Evolutionary conservation across 257 asterid genomes (phyloP).

Genomic region (Ehretia macrophylla): DNA sequence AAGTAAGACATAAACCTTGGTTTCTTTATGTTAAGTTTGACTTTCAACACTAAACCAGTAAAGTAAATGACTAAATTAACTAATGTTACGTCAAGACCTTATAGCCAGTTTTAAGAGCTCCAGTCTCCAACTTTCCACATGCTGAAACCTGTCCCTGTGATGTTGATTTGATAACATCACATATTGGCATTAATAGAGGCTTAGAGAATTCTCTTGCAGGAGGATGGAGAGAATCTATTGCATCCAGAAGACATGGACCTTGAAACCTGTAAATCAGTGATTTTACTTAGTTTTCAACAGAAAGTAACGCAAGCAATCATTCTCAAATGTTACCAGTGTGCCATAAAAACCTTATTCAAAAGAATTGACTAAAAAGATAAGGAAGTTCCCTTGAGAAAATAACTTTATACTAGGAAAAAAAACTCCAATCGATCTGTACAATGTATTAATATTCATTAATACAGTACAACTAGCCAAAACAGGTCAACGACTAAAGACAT

Average conservation of each 20-base stretch:
- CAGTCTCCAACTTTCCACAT: conserved; percentile 87
- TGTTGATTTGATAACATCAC: conserved; percentile 76
- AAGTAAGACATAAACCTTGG: too few relatives aligned
- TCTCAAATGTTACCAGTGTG: background rate
- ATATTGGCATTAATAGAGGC: conserved; percentile 75
- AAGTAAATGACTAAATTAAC: background rate
- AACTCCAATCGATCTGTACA: too few relatives aligned
- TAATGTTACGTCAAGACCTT: conserved; percentile 44
- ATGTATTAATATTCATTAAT: too few relatives aligned
- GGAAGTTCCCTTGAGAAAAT: too few relatives aligned
- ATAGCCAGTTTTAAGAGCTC: conserved; percentile 73
- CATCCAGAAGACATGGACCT: conserved; percentile 81
- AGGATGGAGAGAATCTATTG: conserved; percentile 84
- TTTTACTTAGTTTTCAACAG: background rate
- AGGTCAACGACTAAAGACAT: too few relatives aligned
- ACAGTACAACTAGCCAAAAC: too few relatives aligned
- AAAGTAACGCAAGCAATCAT: background rate
- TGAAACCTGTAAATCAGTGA: conserved; percentile 52
- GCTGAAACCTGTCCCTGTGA: conserved; percentile 75
- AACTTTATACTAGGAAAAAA: too few relatives aligned
- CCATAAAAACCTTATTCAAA: background rate
- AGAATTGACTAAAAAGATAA: background rate
- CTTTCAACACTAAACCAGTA: background rate
- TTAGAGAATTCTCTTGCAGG: conserved; percentile 76
- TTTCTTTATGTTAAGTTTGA: too few relatives aligned